phyloP scores from a whole-genome alignment of 1,284 basidiomycete species.

The Xanthoconium separans region DNA sequence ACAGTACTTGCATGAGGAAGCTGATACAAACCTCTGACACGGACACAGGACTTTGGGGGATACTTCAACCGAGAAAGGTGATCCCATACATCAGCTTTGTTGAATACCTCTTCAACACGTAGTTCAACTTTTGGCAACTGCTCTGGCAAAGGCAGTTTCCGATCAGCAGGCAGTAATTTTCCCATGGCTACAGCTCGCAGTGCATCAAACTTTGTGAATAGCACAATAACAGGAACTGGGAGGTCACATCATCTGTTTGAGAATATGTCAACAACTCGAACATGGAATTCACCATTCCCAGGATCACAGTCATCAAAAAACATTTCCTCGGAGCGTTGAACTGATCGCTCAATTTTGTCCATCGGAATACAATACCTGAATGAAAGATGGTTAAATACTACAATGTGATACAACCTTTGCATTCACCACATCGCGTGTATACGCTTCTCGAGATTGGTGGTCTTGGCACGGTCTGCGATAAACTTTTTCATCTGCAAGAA shows the following conservation, averaged over 20 bases:
- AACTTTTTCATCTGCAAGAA: background rate
- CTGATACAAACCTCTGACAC: too few relatives aligned
- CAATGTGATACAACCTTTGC: rapidly evolving
- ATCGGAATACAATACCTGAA: slow-evolving; percentile 3
- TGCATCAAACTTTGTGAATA: slow-evolving; percentile 1
- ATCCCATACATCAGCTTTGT: background rate
- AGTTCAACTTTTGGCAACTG: background rate
- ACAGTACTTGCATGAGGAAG: too few relatives aligned
- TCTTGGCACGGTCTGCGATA: background rate
- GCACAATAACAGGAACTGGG: background rate
- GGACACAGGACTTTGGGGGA: background rate
- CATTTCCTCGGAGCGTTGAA: background rate
- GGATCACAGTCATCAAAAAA: slow-evolving; percentile 1
- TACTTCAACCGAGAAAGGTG: background rate
- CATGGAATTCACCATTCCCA: background rate
- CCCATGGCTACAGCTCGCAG: background rate
- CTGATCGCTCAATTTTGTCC: background rate
- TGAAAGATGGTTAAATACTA: background rate
- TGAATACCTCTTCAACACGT: background rate
- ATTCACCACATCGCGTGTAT: background rate
- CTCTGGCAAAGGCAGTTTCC: background rate
- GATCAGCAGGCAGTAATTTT: background rate
- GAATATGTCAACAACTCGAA: too few relatives aligned
- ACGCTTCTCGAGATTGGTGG: background rate
- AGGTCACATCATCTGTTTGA: background rate